Conservation (phyloP, 257 asterid species). For the Jacaranda copaia region DNA sequence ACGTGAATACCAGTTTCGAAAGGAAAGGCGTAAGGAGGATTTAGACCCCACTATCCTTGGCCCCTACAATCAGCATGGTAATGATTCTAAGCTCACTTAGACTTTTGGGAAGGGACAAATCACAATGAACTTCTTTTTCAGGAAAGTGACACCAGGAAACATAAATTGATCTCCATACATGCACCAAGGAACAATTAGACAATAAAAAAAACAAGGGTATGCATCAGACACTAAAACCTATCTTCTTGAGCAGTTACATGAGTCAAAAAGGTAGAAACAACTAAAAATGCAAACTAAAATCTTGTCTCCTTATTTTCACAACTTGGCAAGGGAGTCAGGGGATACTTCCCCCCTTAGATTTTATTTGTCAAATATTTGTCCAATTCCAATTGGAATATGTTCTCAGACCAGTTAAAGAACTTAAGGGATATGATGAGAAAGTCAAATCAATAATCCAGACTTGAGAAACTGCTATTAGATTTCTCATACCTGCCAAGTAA, state of each 20-base stretch:
- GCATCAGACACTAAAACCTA: not conserved
- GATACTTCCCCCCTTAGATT: conserved; percentile 13
- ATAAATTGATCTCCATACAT: conserved; percentile 22
- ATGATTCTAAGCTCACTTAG: conserved; percentile 11
- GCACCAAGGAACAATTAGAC: conserved; percentile 10
- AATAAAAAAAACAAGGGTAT: not conserved
- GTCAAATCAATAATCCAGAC: not conserved
- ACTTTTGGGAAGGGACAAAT: conserved; percentile 14
- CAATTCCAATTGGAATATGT: conserved; percentile 2
- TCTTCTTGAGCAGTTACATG: not conserved
- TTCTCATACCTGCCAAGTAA: conserved; percentile 8
- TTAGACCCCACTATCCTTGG: not conserved
- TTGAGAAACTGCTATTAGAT: not conserved
- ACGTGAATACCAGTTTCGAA: no score
- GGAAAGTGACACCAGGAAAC: conserved; percentile 30
- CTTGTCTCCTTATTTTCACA: not conserved
- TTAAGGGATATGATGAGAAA: not conserved
- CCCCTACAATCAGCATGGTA: not conserved
- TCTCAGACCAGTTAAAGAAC: not conserved
- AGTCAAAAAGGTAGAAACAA: not conserved
- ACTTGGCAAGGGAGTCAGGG: not conserved
- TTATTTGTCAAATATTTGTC: not conserved
- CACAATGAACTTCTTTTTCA: conserved; percentile 28
- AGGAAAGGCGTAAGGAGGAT: not conserved
- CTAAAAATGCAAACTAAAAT: not conserved